Evolutionary conservation across 2,329 filamentous ascomycete genomes (phyloP).

Genomic region (Endoconidiophora polonica): DNA sequence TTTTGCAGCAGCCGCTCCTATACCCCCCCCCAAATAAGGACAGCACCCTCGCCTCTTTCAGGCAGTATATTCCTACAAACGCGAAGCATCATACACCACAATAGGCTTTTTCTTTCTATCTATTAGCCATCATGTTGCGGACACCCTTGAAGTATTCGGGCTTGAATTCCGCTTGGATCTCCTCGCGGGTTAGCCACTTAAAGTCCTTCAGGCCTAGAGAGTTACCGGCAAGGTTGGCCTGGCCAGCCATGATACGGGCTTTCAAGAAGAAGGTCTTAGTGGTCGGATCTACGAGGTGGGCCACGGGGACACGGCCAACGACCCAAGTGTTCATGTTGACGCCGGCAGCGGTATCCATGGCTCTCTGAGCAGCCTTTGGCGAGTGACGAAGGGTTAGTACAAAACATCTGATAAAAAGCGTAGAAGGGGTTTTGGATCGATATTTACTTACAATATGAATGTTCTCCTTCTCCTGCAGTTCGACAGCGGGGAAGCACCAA

Average conservation of each 20-base stretch:
- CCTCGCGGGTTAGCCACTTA: conserved; percentile 82
- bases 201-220: conserved; percentile 62
- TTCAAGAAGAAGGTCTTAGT: conserved; percentile 94
- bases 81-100: neutral
- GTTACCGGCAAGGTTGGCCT: conserved; percentile 63
- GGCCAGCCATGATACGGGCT: conserved; percentile 90
- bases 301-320: conserved; percentile 76
- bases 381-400: conserved; percentile 13
- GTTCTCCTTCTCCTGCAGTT: conserved; percentile 53
- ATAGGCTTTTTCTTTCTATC: conserved; percentile 30
- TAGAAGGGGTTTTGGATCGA: neutral
- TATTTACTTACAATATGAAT: conserved; percentile 56
- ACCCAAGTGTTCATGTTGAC: conserved; percentile 99
- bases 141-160: conserved; percentile 57
- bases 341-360: conserved; percentile 61
- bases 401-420: neutral
- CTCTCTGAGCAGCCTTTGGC: conserved; percentile 60
- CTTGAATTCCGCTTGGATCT: conserved; percentile 53
- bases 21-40: neutral
- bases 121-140: conserved; percentile 67
- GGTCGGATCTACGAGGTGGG: conserved; percentile 53
- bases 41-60: neutral
- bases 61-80: conserved; percentile 7
- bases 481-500: conserved; percentile 72
- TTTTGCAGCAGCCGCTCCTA: neutral